phyloP scores from a whole-genome alignment of 2,329 filamentous ascomycete genomes.

The Thielaviopsis musarum region DNA sequence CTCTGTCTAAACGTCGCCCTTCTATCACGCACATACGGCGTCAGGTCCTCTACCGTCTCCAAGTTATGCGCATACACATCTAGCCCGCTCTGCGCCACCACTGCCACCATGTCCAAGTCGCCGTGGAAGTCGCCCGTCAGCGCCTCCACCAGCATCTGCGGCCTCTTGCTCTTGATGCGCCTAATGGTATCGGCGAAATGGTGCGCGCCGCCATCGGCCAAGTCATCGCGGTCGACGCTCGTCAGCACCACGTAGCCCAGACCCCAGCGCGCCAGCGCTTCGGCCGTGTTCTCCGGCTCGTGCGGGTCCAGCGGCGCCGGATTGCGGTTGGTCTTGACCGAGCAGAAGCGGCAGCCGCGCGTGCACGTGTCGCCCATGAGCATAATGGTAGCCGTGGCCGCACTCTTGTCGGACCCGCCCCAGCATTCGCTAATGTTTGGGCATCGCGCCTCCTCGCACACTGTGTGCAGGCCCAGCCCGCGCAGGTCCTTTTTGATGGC shows the following conservation, averaged over 20 bases:
- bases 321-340: conserved; percentile 70
- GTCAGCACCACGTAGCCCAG: conserved; percentile 92
- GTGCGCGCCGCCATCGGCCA: conserved; percentile 69
- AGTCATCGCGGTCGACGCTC: conserved; percentile 81
- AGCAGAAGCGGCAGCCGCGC: conserved; percentile 89
- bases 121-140: conserved; percentile 78
- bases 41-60: conserved; percentile 83
- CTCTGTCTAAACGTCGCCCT: conserved; percentile 81
- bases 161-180: conserved; percentile 75
- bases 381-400: conserved; percentile 97
- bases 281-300: conserved; percentile 91
- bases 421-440: conserved; percentile 98
- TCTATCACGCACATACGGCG: conserved; percentile 76
- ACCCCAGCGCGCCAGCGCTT: conserved; percentile 83
- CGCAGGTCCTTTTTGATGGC: conserved; percentile 88
- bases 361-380: conserved; percentile 98
- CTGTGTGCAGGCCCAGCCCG: conserved; percentile 79
- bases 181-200: conserved; percentile 92
- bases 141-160: conserved; percentile 63
- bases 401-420: conserved; percentile 76
- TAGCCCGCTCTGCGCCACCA: conserved; percentile 74
- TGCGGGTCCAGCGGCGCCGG: conserved; percentile 77
- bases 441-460: conserved; percentile 93
- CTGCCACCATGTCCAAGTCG: conserved; percentile 67
- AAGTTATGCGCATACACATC: conserved; percentile 97